A percentile compares a stretch with the other conserved stretches of the same genome.
phyloP scores from a whole-genome alignment of 805 yeast species.

The Ogataea polymorpha region DNA sequence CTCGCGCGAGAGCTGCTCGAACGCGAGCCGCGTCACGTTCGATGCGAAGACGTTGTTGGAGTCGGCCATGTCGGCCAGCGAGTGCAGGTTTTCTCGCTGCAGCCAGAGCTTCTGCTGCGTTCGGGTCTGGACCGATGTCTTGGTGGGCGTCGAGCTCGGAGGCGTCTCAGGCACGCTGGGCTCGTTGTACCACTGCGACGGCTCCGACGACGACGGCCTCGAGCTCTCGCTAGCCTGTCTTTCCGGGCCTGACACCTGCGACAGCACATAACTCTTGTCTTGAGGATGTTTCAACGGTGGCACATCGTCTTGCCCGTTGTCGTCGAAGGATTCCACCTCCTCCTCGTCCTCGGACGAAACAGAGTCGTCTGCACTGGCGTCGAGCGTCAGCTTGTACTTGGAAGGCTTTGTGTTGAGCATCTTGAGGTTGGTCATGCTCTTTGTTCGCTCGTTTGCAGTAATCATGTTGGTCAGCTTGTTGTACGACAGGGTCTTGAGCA shows the following conservation, averaged over 20 bases:
- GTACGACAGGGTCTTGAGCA: constrained; percentile 17
- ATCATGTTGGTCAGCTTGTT: constrained; percentile 15
- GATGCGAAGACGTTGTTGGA: constrained; percentile 26
- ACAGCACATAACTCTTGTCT: constrained; percentile 29
- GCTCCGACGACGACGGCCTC: neutral
- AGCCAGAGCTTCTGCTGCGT: constrained; percentile 85
- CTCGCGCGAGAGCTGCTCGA: constrained; percentile 74
- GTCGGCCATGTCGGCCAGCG: constrained; percentile 54
- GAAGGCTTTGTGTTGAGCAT: constrained; percentile 20
- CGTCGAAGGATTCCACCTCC: constrained; percentile 41
- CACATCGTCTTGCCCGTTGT: constrained; percentile 26
- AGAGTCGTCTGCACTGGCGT: constrained; percentile 24
- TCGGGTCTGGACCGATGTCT: constrained; percentile 49
- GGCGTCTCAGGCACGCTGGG: constrained; percentile 7
- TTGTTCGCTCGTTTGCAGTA: constrained; percentile 15
- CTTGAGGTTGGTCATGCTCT: constrained; percentile 28
- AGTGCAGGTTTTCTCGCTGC: constrained; percentile 61
- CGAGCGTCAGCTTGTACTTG: constrained; percentile 23
- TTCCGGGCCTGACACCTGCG: constrained; percentile 54
- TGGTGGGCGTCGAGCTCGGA: constrained; percentile 1
- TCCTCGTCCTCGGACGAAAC: constrained; percentile 33
- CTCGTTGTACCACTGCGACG: neutral
- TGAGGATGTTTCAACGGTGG: constrained; percentile 10
- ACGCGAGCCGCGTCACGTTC: constrained; percentile 63
- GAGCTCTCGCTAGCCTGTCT: constrained; percentile 15